Evolutionary conservation across 139 green algal genomes (phyloP), one percentile per base, ranked within the genome.

Genomic region (Haematococcus sp.): DNA sequence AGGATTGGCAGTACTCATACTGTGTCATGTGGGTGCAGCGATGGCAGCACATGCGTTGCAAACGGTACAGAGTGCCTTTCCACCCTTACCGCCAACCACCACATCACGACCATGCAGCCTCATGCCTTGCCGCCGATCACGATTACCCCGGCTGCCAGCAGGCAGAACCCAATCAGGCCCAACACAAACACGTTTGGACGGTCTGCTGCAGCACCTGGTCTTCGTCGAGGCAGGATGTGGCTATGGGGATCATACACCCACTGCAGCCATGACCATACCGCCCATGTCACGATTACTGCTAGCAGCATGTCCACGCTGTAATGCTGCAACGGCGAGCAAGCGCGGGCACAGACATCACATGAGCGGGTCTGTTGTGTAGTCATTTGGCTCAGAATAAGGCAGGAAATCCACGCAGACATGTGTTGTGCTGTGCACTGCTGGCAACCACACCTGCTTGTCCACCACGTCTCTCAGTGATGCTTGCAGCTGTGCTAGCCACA

Each of bases 251-350:
- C 81, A 71, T 92, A 92, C n/a, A 94, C 77, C 72, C 82, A 85
- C 0, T 71, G 46, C 17, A 87, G 59, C 81, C 85, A 88, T 31
- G 73, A 70, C 91, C 91, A 96, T 19, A 92, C 86, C n/a, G 91
- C 80, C 35, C 61, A 76, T 1, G 86, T 92, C 30, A 92, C 77
- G 13, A 93, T 77, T 11, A 94, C 81, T 19, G 91, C 91, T 43
- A 96, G 61, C 2, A 94, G 61, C 91, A 96, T 96, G 71, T 96
- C 91, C 15, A 95, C 86, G 4, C 61, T 78, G 74, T 94, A 93
- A 70, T 94, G 89, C 65, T 91, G 40, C 40, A 49, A 11, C 11
- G 11, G 7, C 7, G 40, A 49, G 11, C 7, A 11, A 49, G 11
- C 7, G 40, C 40, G 11, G 40, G 40, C 40, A 49, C 40, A 49